Evolutionary conservation across 164 flowering plant genomes (phyloP).

Genomic region (Nymphaea thermarum): DNA sequence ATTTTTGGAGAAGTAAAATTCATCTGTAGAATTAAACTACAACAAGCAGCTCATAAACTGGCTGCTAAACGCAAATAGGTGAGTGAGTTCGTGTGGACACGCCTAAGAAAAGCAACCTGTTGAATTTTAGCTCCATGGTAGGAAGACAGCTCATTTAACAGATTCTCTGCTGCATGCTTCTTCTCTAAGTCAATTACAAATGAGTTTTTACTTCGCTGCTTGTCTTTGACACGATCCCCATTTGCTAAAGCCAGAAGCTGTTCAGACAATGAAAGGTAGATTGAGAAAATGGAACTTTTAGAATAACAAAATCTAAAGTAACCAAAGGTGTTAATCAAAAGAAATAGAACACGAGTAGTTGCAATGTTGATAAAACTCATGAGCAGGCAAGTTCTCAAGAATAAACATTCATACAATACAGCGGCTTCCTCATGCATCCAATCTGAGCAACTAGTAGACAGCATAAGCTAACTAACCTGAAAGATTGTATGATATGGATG

Average conservation of each 20-base stretch:
- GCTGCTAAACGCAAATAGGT: too few species aligned
- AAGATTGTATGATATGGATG: slow-evolving; percentile 96
- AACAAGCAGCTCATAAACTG: not conserved
- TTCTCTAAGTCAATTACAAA: slow-evolving; percentile 96
- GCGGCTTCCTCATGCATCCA: too few species aligned
- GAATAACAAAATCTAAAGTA: too few species aligned
- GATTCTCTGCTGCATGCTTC: slow-evolving; percentile 79
- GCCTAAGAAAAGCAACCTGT: slow-evolving; percentile 36
- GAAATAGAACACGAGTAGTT: too few species aligned
- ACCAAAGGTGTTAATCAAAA: too few species aligned
- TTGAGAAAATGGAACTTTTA: too few species aligned
- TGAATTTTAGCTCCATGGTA: slow-evolving; percentile 59
- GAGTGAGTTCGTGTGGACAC: too few species aligned
- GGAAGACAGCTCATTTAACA: slow-evolving; percentile 54
- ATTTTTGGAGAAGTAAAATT: not conserved
- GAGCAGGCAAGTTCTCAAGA: too few species aligned
- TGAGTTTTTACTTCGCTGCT: slow-evolving; percentile 84
- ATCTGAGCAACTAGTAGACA: too few species aligned
- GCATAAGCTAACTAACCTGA: slow-evolving; percentile 38
- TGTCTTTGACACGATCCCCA: slow-evolving; percentile 97
- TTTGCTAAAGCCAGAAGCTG: slow-evolving; percentile 94
- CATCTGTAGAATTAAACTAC: not conserved
- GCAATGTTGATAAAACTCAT: too few species aligned
- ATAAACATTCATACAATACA: too few species aligned
- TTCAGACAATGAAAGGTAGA: not conserved